Conservation (phyloP, 345 rosid species). For the Mangifera indica region DNA sequence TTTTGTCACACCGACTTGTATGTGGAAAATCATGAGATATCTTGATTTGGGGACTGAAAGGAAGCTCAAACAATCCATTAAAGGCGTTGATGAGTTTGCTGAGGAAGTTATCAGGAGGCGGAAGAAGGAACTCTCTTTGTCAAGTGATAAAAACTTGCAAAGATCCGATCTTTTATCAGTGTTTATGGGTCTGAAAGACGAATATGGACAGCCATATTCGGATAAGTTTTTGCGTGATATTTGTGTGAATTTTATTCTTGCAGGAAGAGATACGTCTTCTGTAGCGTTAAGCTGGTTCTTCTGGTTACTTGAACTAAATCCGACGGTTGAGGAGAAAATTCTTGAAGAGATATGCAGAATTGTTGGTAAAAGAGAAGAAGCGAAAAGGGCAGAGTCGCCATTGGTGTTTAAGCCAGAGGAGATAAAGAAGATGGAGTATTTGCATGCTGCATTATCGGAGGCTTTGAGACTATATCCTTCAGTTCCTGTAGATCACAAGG, state of each 20-base stretch:
- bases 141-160: slow-evolving; percentile 28
- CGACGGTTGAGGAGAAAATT: slow-evolving; percentile 59
- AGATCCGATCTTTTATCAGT: slow-evolving; percentile 74
- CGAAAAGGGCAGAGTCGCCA: slow-evolving; percentile 17
- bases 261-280: slow-evolving; percentile 96
- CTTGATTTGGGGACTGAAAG: slow-evolving; percentile 68
- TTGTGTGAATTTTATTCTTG: slow-evolving; percentile 90
- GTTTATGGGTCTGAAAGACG: slow-evolving; percentile 62
- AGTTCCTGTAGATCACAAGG: slow-evolving; percentile 93
- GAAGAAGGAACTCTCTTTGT: slow-evolving; percentile 56
- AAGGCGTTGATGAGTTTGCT: slow-evolving; percentile 74
- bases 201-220: slow-evolving; percentile 54
- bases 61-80: slow-evolving; percentile 66
- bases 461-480: slow-evolving; percentile 93
- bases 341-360: slow-evolving; percentile 56
- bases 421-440: slow-evolving; percentile 92
- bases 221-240: slow-evolving; percentile 86
- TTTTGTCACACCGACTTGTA: slow-evolving; percentile 69
- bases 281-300: slow-evolving; percentile 95
- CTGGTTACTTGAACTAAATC: slow-evolving; percentile 76
- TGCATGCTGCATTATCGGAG: slow-evolving; percentile 93
- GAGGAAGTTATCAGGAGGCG: slow-evolving; percentile 72
- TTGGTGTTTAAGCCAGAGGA: slow-evolving; percentile 69
- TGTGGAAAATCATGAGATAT: slow-evolving; percentile 80
- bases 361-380: slow-evolving; percentile 43